Evolutionary conservation across 768 basidiomycete species (phyloP).

Genomic region (Nidularia pulvinata): DNA sequence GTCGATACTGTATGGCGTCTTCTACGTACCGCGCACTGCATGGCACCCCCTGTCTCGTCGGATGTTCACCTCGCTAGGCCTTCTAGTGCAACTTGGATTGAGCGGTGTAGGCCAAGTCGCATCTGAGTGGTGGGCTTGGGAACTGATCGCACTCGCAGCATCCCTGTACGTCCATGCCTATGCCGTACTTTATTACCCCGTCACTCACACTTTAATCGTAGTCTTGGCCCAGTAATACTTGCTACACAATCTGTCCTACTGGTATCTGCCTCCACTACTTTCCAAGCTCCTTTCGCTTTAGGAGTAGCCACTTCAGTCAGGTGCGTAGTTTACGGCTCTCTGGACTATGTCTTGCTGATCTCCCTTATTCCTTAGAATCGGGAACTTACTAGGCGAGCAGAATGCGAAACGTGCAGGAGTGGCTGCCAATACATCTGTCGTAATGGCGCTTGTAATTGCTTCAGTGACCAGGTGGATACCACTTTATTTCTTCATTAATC

Average conservation of each 20-base stretch:
- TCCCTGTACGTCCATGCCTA: constrained; percentile 29
- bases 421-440: constrained; percentile 61
- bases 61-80: constrained; percentile 66
- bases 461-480: constrained; percentile 57
- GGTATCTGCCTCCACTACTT: constrained; percentile 73
- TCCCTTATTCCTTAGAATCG: constrained; percentile 51
- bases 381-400: constrained; percentile 85
- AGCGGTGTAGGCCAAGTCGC: constrained; percentile 87
- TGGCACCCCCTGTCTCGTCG: constrained; percentile 77
- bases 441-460: constrained; percentile 67
- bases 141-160: constrained; percentile 66
- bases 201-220: constrained; percentile 15
- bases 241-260: constrained; percentile 90
- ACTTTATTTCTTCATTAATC: neutral
- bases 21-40: constrained; percentile 65
- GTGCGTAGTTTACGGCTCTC: constrained; percentile 30
- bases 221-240: constrained; percentile 77
- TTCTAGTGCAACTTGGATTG: constrained; percentile 74
- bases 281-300: constrained; percentile 83
- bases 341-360: neutral
- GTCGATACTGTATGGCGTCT: constrained; percentile 64
- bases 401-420: constrained; percentile 73
- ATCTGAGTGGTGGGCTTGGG: constrained; percentile 99
- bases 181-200: neutral
- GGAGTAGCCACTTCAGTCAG: constrained; percentile 86